Evolutionary conservation across 768 basidiomycete genomes (phyloP).

Genomic region (Amanita exitialis): DNA sequence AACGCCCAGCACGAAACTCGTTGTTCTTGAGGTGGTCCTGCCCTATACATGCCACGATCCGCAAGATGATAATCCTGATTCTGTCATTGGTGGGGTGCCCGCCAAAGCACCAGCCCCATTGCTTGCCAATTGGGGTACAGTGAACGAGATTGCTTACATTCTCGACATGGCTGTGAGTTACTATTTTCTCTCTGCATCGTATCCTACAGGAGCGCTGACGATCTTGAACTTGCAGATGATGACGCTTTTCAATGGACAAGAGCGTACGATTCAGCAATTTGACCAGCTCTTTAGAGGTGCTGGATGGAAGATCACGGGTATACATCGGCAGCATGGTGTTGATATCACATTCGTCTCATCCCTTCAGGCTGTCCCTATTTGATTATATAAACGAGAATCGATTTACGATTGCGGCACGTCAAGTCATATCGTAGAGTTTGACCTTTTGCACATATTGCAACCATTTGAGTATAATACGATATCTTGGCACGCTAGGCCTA

Average conservation of each 20-base stretch:
- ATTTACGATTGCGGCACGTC: too few species aligned
- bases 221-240: conserved; percentile 23
- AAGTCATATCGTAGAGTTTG: too few species aligned
- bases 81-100: conserved; percentile 15
- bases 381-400: background rate
- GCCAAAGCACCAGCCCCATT: conserved; percentile 23
- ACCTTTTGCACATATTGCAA: too few species aligned
- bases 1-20: conserved; percentile 16
- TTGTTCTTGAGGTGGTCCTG: conserved; percentile 27
- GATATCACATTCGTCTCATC: conserved; percentile 13
- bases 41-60: conserved; percentile 15
- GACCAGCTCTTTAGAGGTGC: conserved; percentile 15
- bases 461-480: too few species aligned
- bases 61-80: background rate
- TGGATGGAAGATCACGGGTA: conserved; percentile 23
- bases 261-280: conserved; percentile 26
- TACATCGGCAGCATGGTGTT: conserved; percentile 13
- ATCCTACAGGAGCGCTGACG: background rate
- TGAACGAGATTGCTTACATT: conserved; percentile 24
- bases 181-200: too few species aligned
- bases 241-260: conserved; percentile 25
- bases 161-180: conserved; percentile 25
- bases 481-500: too few species aligned
- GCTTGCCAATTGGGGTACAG: conserved; percentile 27
- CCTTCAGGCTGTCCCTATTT: conserved; percentile 17